Evolutionary conservation across 2,329 filamentous ascomycete species (phyloP).

Genomic region (Alternaria sp.): DNA sequence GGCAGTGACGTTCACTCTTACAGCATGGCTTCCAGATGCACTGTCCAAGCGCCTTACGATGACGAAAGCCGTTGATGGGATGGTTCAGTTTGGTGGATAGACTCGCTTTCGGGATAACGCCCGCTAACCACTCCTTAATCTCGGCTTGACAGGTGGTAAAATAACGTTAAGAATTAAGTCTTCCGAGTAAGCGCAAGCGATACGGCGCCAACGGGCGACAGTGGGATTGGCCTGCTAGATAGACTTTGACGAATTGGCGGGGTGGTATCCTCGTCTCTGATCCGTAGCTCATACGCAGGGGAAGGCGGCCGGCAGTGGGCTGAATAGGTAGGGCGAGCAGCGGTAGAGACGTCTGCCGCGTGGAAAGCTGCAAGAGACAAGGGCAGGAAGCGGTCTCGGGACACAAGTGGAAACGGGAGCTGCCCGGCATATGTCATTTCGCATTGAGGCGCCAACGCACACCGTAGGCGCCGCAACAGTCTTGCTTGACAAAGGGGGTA

Average conservation of each 20-base stretch:
- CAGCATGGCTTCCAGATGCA: slow-evolving; percentile 24
- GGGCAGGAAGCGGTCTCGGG: slow-evolving; percentile 27
- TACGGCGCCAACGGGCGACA: slow-evolving; percentile 45
- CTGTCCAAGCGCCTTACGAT: slow-evolving; percentile 26
- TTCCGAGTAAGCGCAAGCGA: slow-evolving; percentile 43
- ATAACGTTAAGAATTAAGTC: slow-evolving; percentile 28
- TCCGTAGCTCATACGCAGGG: slow-evolving; percentile 39
- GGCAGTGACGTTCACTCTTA: slow-evolving; percentile 6
- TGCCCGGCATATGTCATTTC: slow-evolving; percentile 43
- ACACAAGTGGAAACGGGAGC: slow-evolving; percentile 27
- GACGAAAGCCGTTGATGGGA: slow-evolving; percentile 30
- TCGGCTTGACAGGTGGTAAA: slow-evolving; percentile 43
- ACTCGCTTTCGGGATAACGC: slow-evolving; percentile 35
- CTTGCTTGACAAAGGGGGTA: slow-evolving; percentile 24
- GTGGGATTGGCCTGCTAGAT: slow-evolving; percentile 41
- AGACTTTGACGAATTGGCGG: slow-evolving; percentile 34
- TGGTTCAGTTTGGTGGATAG: slow-evolving; percentile 18
- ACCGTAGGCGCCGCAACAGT: slow-evolving; percentile 35
- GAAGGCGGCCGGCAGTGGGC: slow-evolving; percentile 33
- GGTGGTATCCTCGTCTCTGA: slow-evolving; percentile 36
- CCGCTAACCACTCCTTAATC: slow-evolving; percentile 50
- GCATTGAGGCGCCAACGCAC: slow-evolving; percentile 42
- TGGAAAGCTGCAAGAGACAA: slow-evolving; percentile 29
- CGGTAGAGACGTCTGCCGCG: slow-evolving; percentile 28
- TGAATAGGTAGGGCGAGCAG: slow-evolving; percentile 28